Conservation (phyloP, 352 stramenopile species). For the Phytophthora litchii region DNA sequence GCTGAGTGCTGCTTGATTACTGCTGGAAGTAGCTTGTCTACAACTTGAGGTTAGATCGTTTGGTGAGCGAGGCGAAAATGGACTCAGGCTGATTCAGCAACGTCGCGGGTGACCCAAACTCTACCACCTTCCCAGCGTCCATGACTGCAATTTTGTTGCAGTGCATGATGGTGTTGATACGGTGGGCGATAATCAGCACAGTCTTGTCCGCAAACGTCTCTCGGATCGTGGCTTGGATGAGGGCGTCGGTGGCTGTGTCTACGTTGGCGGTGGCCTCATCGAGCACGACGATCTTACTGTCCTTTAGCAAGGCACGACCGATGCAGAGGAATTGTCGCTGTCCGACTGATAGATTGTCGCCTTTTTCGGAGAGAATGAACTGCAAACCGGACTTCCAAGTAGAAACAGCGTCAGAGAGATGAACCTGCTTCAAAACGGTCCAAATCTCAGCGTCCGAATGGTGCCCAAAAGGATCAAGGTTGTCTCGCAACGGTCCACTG, state of each 20-base stretch:
- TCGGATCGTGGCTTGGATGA: conserved; percentile 83
- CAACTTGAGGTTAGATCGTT: conserved; percentile 13
- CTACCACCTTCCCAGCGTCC: conserved; percentile 75
- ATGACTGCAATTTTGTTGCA: conserved; percentile 33
- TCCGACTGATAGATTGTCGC: conserved; percentile 94
- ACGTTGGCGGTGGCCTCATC: conserved; percentile 94
- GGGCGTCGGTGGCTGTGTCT: conserved; percentile 81
- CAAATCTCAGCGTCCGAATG: conserved; percentile 65
- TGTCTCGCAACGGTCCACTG: conserved; percentile 82
- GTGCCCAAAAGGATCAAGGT: conserved; percentile 88
- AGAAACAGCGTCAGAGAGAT: conserved; percentile 31
- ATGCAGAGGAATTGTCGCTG: conserved; percentile 96
- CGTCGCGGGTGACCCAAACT: conserved; percentile 77
- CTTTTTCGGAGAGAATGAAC: conserved; percentile 86
- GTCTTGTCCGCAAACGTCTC: conserved; percentile 86
- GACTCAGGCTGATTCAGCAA: conserved; percentile 53
- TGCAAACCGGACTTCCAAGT: conserved; percentile 58
- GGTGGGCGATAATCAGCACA: conserved; percentile 95
- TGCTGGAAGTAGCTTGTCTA: too few species aligned
- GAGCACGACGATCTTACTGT: conserved; percentile 89
- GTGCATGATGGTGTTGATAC: conserved; percentile 86
- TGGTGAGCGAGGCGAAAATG: conserved; percentile 42
- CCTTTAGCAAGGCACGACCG: conserved; percentile 90
- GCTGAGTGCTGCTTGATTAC: not conserved
- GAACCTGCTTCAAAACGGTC: conserved; percentile 41